Evolutionary conservation across 257 asterid genomes (phyloP), one percentile per base, ranked within the genome.

Genomic region (Solanum pennellii): DNA sequence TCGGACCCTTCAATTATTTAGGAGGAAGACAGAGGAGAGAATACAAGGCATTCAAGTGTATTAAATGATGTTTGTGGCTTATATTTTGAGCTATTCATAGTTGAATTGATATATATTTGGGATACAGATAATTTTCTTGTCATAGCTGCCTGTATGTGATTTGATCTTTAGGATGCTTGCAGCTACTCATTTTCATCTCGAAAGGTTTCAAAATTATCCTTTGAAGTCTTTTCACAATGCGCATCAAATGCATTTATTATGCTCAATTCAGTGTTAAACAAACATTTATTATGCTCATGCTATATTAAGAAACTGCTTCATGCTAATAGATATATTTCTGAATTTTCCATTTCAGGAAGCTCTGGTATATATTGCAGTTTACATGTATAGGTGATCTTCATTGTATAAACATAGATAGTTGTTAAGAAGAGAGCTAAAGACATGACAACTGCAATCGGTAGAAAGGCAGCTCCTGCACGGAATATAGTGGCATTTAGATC

Each of bases 391-490:
- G 85, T 49, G 85, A 49, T 49, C 29, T 29, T 82, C 69, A 18
- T 82, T 49, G 39, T 82, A 31, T 49, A 18, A 82, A 47, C 45
- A 6, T 33, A 82, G 85, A 49, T 82, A 29, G 69, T 82, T 47
- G 45, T 29, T 82, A 82, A 82, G 41, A 49, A 49, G 69, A 82
- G 44, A 82, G 85, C 69, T 29, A 82, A 49, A 82, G 69, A 49
- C 45, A 49, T 82, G 85, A 15, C 69, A 82, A 82, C 69, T 82
- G 69, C 85, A 49, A 47, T 82, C 3, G 69, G 85, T 82, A 82
- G 85, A 89, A 95, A 94, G 98, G 93, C 92, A 73, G 94, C 91
- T 89, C 85, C 96, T 77, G 88, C 86, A 79, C 93, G 91, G 92
- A 91, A 88, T 74, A 88, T 92, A 86, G 89, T 93, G 93, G 89